These are phyloP conservation scores for Torulaspora indica DNA, from an alignment of 805 yeast species.

Conservation along the genomic window DNA sequence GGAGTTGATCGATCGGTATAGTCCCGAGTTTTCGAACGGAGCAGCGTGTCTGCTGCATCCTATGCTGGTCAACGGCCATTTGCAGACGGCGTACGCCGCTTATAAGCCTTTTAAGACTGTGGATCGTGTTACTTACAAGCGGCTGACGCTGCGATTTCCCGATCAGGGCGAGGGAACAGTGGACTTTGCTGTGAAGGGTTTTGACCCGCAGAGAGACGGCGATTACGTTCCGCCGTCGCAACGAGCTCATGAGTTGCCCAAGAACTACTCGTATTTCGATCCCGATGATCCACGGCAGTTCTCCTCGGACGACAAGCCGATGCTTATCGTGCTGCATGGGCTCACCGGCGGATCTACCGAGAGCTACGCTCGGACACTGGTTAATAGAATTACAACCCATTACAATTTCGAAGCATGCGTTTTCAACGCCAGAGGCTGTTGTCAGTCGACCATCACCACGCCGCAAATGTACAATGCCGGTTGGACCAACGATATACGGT, in stretches of 20 bases:
- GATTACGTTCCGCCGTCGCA: conserved; percentile 32
- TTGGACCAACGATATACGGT: conserved; percentile 66
- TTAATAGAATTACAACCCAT: conserved; percentile 37
- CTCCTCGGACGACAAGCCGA: conserved; percentile 45
- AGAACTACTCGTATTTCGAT: conserved; percentile 26
- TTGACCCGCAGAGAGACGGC: conserved; percentile 32
- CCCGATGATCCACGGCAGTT: conserved; percentile 40
- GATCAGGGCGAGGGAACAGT: conserved; percentile 68
- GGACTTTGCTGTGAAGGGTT: conserved; percentile 50
- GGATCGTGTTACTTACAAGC: conserved; percentile 57
- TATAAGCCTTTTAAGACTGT: conserved; percentile 41
- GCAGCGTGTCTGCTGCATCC: conserved; percentile 52
- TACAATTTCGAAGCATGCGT: conserved; percentile 60
- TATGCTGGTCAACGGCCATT: conserved; percentile 55
- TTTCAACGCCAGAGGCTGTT: conserved; percentile 72
- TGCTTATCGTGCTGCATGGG: conserved; percentile 68
- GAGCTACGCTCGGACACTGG: conserved; percentile 60
- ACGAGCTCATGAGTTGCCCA: conserved; percentile 33
- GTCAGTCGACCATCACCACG: conserved; percentile 60
- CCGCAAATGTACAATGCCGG: conserved; percentile 66
- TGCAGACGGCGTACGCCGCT: conserved; percentile 67
- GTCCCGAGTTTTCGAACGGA: conserved; percentile 44
- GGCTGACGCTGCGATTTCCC: conserved; percentile 47
- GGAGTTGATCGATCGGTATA: conserved; percentile 34
- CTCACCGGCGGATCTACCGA: conserved; percentile 85